phyloP scores from a whole-genome alignment of 805 yeast species.

The Wickerhamiella qilinensis region DNA sequence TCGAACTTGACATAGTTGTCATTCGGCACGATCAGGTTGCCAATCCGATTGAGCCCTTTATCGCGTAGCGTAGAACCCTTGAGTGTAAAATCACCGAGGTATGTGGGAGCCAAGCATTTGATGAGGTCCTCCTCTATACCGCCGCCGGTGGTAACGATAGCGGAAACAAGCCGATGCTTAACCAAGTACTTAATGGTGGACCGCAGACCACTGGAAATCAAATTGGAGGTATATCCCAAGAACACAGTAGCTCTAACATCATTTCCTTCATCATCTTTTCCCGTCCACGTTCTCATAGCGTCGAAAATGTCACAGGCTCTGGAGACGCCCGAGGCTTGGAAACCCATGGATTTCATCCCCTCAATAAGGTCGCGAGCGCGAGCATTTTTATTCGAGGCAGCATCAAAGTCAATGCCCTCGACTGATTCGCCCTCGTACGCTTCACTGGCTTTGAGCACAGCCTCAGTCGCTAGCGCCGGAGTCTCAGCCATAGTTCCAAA shows the following conservation, averaged over 20 bases:
- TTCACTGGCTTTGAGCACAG: slow-evolving; percentile 73
- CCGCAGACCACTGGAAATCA: slow-evolving; percentile 87
- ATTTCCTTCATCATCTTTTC: slow-evolving; percentile 43
- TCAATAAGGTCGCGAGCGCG: slow-evolving; percentile 61
- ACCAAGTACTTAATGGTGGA: slow-evolving; percentile 80
- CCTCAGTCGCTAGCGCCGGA: slow-evolving; percentile 74
- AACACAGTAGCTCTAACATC: slow-evolving; percentile 76
- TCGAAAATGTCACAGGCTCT: slow-evolving; percentile 85
- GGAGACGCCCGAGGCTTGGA: slow-evolving; percentile 79
- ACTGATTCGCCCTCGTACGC: slow-evolving; percentile 68
- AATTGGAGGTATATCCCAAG: slow-evolving; percentile 90
- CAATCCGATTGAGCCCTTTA: slow-evolving; percentile 94
- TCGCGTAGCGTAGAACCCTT: slow-evolving; percentile 74
- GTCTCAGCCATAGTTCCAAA: neutral
- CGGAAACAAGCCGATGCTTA: slow-evolving; percentile 87
- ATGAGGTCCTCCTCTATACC: slow-evolving; percentile 96
- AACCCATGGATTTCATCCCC: slow-evolving; percentile 91
- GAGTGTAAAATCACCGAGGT: slow-evolving; percentile 76
- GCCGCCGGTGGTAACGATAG: slow-evolving; percentile 94
- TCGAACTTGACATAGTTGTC: slow-evolving; percentile 96
- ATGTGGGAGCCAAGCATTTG: slow-evolving; percentile 93
- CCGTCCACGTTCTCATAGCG: slow-evolving; percentile 89
- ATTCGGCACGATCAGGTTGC: slow-evolving; percentile 90
- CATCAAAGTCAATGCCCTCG: slow-evolving; percentile 77
- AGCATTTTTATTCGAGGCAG: slow-evolving; percentile 59